Conservation (phyloP, 169 alveolate species). For the Cryptosporidium xiaoi region DNA sequence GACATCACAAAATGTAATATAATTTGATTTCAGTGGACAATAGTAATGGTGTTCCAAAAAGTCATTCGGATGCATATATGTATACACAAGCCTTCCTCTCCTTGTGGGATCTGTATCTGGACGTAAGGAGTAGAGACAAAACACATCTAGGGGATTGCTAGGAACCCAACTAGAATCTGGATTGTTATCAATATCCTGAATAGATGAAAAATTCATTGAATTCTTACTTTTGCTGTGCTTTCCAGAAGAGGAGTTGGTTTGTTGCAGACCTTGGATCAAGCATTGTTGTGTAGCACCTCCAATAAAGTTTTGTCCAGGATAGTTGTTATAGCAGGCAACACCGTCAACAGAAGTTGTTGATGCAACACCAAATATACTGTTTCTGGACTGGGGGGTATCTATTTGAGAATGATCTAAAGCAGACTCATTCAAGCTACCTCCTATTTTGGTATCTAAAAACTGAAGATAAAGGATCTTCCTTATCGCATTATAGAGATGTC, state of each 20-base stretch:
- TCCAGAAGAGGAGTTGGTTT: background rate
- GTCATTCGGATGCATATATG: constrained; percentile 82
- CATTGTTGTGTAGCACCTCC: too few relatives aligned
- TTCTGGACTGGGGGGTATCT: constrained; percentile 43
- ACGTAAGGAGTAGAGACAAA: constrained; percentile 82
- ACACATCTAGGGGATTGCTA: constrained; percentile 79
- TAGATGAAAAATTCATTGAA: background rate
- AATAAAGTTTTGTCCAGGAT: too few relatives aligned
- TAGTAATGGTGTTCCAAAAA: constrained; percentile 48
- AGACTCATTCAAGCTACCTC: background rate
- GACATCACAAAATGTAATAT: constrained; percentile 39
- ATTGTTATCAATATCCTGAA: constrained; percentile 1
- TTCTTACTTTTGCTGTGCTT: background rate
- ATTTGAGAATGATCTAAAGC: constrained; percentile 5
- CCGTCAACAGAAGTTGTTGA: too few relatives aligned
- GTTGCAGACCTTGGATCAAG: too few relatives aligned
- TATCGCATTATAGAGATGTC: constrained; percentile 29
- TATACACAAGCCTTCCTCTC: constrained; percentile 81
- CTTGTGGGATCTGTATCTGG: constrained; percentile 84
- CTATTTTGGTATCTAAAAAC: constrained; percentile 23
- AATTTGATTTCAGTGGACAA: constrained; percentile 36
- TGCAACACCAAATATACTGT: background rate
- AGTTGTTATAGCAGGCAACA: too few relatives aligned
- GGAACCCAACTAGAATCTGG: constrained; percentile 79
- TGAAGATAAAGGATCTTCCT: constrained; percentile 34